phyloP scores from a whole-genome alignment of 148 eudicot species.

The Amaranthus cruentus region DNA sequence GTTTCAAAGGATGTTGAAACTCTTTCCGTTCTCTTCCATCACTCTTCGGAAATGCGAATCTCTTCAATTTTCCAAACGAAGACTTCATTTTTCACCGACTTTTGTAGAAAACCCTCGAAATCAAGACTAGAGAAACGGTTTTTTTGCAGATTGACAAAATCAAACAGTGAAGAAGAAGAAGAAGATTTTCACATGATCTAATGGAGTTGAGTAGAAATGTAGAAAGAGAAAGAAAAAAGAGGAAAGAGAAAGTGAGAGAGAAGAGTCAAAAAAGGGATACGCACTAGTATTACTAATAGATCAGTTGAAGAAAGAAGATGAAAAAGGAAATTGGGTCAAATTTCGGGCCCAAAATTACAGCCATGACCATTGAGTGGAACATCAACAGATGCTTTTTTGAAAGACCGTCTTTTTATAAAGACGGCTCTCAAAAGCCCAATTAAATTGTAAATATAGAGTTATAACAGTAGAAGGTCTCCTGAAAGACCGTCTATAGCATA shows the following conservation, averaged over 20 bases:
- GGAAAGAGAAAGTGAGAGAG: neutral
- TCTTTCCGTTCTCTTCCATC: constrained; percentile 50
- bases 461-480: no score
- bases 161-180: constrained; percentile 11
- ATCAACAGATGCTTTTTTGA: no score
- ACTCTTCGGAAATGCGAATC: constrained; percentile 51
- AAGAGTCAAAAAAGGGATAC: constrained; percentile 23
- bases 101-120: neutral
- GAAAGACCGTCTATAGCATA: no score
- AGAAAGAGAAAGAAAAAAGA: neutral
- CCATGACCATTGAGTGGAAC: no score
- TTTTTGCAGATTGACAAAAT: neutral
- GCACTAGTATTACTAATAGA: constrained; percentile 1
- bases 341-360: neutral
- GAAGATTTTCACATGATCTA: constrained; percentile 17
- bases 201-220: constrained; percentile 4
- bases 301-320: neutral
- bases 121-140: neutral
- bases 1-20: constrained; percentile 37
- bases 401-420: no score
- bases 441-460: no score
- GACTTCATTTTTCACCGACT: constrained; percentile 51
- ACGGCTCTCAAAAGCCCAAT: no score
- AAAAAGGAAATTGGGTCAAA: neutral
- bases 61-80: constrained; percentile 58